A percentile compares a stretch with the other conserved stretches of the same genome.
Evolutionary conservation across 345 rosid genomes (phyloP).

Genomic region (Sonneratia caseolaris): DNA sequence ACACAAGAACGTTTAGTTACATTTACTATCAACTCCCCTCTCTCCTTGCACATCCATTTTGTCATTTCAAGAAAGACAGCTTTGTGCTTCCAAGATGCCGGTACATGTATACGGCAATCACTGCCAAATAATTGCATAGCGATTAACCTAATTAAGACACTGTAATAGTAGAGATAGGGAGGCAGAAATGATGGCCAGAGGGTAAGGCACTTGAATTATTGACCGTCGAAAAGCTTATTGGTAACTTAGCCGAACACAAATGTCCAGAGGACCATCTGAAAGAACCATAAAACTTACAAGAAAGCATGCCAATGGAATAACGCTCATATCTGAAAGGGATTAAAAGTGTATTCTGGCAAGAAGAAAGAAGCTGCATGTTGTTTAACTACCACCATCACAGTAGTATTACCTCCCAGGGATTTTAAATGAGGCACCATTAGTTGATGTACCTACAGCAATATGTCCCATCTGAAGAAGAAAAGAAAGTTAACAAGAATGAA

Average conservation of each 20-base stretch:
- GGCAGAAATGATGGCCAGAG: background rate
- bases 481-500: conserved; percentile 5
- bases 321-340: background rate
- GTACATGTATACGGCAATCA: background rate
- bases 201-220: background rate
- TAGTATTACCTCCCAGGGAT: conserved; percentile 76
- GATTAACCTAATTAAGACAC: background rate
- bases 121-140: background rate
- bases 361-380: background rate
- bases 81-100: background rate
- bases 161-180: background rate
- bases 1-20: background rate
- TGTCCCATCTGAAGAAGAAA: conserved; percentile 42
- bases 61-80: background rate
- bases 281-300: background rate
- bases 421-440: conserved; percentile 93
- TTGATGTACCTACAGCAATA: conserved; percentile 92
- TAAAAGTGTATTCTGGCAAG: background rate
- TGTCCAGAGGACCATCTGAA: too few relatives aligned
- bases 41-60: background rate
- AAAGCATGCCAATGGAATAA: background rate
- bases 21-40: background rate
- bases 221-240: background rate
- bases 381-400: background rate
- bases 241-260: background rate